Conservation (phyloP, 768 basidiomycete genomes). For the Podaxis mareebaensis region DNA sequence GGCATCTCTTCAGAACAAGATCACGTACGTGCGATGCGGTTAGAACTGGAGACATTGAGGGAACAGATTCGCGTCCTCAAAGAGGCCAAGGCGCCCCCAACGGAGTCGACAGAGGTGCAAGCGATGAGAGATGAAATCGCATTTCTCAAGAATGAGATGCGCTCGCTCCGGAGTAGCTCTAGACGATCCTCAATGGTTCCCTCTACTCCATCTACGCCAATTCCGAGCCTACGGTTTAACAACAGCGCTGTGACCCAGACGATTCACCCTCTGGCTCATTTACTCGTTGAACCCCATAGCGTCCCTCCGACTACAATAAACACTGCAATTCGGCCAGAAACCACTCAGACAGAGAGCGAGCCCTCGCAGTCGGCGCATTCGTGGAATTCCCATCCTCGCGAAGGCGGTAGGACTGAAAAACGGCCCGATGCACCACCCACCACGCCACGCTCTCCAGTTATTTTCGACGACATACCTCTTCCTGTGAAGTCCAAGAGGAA, state of each 20-base stretch:
- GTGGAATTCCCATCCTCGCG: neutral
- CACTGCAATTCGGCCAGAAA: neutral
- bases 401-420: neutral
- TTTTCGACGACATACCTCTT: conserved; percentile 14
- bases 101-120: conserved; percentile 2
- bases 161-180: conserved; percentile 1
- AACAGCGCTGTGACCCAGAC: neutral
- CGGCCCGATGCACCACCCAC: neutral
- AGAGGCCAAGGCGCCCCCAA: neutral
- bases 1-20: neutral
- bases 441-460: neutral
- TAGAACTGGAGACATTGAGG: conserved; percentile 7
- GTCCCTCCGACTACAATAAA: neutral
- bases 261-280: conserved; percentile 11
- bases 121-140: conserved; percentile 6
- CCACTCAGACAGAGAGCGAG: neutral
- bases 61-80: conserved; percentile 13
- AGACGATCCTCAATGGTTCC: conserved; percentile 1
- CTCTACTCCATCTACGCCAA: conserved; percentile 9
- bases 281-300: conserved; percentile 9
- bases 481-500: conserved; percentile 16
- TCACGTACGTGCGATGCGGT: conserved; percentile 5
- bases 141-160: conserved; percentile 14
- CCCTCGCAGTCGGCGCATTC: neutral
- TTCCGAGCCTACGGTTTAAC: conserved; percentile 4